phyloP scores from a whole-genome alignment of 805 yeast genomes.

The Nakazawaea anatomiae region DNA sequence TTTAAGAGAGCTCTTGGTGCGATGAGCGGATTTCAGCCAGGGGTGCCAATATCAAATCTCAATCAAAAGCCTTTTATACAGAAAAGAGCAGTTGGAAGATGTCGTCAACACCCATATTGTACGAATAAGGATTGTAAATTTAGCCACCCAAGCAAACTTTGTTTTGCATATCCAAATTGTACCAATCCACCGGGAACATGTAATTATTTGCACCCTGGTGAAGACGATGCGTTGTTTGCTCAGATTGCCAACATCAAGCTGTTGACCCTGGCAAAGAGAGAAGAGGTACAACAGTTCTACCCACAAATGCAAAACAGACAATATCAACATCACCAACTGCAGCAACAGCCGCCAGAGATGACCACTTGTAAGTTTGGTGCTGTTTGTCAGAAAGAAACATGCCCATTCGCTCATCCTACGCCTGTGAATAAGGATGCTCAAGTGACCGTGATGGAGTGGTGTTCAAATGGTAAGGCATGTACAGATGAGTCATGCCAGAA shows the following conservation, averaged over 20 bases:
- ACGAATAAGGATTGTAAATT: slow-evolving; percentile 57
- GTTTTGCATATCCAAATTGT: slow-evolving; percentile 74
- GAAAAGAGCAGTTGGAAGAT: slow-evolving; percentile 55
- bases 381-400: slow-evolving; percentile 67
- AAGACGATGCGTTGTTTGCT: slow-evolving; percentile 68
- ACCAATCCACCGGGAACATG: slow-evolving; percentile 79
- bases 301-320: slow-evolving; percentile 30
- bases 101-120: slow-evolving; percentile 69
- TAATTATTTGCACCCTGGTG: slow-evolving; percentile 76
- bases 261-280: slow-evolving; percentile 17
- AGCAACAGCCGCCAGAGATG: slow-evolving; percentile 19
- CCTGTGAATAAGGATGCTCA: slow-evolving; percentile 74
- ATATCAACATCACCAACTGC: slow-evolving; percentile 24
- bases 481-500: slow-evolving; percentile 53
- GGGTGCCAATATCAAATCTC: slow-evolving; percentile 7
- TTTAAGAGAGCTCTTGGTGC: slow-evolving; percentile 33
- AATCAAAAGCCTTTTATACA: slow-evolving; percentile 31
- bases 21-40: slow-evolving; percentile 15
- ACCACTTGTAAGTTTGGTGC: slow-evolving; percentile 69
- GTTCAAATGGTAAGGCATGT: slow-evolving; percentile 65
- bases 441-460: slow-evolving; percentile 68
- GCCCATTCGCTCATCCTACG: slow-evolving; percentile 91
- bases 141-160: slow-evolving; percentile 75
- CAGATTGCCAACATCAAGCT: slow-evolving; percentile 60
- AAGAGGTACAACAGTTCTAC: slow-evolving; percentile 13